Conservation (phyloP, 768 basidiomycete species). For the Pleurotus tuoliensis region DNA sequence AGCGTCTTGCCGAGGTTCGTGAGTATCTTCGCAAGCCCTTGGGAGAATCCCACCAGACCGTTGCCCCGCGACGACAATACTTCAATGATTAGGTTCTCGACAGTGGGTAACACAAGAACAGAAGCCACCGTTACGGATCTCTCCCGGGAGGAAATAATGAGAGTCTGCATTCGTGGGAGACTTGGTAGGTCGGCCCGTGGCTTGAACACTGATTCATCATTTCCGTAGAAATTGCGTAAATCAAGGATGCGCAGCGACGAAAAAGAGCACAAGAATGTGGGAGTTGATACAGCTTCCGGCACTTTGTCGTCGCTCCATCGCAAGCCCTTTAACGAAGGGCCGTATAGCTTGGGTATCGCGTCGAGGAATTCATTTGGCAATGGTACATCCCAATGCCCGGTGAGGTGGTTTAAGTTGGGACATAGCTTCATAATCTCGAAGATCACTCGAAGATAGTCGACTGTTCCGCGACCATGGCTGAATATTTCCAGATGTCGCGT, state of each 20-base stretch:
- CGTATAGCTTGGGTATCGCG: slow-evolving; percentile 36
- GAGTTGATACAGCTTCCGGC: slow-evolving; percentile 15
- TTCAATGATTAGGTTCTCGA: slow-evolving; percentile 39
- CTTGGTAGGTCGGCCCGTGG: slow-evolving; percentile 25
- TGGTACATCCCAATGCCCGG: slow-evolving; percentile 39
- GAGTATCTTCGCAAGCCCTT: slow-evolving; percentile 34
- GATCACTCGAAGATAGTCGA: slow-evolving; percentile 36
- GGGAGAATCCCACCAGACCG: slow-evolving; percentile 10
- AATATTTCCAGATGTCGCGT: slow-evolving; percentile 45
- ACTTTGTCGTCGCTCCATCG: slow-evolving; percentile 39
- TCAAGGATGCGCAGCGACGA: slow-evolving; percentile 39
- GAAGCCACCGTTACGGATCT: slow-evolving; percentile 35
- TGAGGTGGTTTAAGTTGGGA: slow-evolving; percentile 41
- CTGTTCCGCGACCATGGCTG: slow-evolving; percentile 39
- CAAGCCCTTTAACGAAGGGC: slow-evolving; percentile 36
- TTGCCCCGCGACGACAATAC: slow-evolving; percentile 16
- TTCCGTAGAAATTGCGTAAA: slow-evolving; percentile 32
- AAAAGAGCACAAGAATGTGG: slow-evolving; percentile 38
- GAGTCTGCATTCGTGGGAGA: slow-evolving; percentile 38
- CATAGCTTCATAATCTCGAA: slow-evolving; percentile 43
- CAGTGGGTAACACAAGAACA: slow-evolving; percentile 35
- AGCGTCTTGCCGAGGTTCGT: slow-evolving; percentile 36
- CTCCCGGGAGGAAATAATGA: slow-evolving; percentile 38
- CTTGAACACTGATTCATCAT: neutral
- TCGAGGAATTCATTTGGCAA: slow-evolving; percentile 41